phyloP scores from a whole-genome alignment of 495 filamentous ascomycete genomes.

The Xylaria cubensis region DNA sequence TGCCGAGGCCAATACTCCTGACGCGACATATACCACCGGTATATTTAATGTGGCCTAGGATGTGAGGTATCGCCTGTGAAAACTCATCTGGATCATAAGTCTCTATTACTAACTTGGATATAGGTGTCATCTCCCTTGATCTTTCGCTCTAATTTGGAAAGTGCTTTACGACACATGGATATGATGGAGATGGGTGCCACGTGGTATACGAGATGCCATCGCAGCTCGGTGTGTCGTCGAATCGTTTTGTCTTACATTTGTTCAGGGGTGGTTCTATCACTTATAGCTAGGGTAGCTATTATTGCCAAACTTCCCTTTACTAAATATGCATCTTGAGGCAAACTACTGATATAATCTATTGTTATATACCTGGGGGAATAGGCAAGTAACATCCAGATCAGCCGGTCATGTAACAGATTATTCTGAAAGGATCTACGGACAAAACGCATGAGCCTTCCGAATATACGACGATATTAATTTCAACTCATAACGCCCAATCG shows the following conservation, averaged over 20 bases:
- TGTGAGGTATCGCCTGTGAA: background rate
- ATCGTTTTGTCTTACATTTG: background rate
- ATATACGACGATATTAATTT: background rate
- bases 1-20: background rate
- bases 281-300: background rate
- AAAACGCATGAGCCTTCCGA: background rate
- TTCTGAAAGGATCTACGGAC: background rate
- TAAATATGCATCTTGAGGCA: background rate
- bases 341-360: background rate
- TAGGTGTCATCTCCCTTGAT: background rate
- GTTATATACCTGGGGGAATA: background rate
- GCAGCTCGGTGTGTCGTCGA: background rate
- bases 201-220: background rate
- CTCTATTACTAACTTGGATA: background rate
- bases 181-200: background rate
- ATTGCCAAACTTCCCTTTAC: background rate
- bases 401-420: background rate
- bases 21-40: constrained; percentile 10
- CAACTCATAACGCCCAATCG: background rate
- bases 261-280: background rate
- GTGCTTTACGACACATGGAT: background rate
- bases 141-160: background rate
- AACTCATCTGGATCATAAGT: too few relatives aligned
- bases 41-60: background rate
- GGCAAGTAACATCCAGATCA: background rate